Percentiles rank a stretch among this genome's conserved stretches.
Conservation (phyloP, 129 eudicot species). For the Artemisia annua region DNA sequence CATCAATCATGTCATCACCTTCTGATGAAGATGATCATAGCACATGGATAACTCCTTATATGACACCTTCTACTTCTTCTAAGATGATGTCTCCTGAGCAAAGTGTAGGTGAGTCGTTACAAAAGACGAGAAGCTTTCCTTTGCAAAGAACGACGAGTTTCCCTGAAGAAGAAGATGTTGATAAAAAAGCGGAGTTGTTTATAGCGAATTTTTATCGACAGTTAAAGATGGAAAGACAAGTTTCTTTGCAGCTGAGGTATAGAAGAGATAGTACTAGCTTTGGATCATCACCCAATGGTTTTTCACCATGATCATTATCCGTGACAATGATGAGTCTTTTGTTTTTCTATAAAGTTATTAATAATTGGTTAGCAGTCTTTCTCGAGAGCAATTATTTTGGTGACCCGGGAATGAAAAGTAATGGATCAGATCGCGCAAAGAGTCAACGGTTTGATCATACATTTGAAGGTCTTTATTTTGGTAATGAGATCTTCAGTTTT, state of each 20-base stretch:
- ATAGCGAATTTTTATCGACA: slow-evolving; percentile 69
- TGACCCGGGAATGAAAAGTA: slow-evolving; percentile 1
- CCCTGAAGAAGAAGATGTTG: slow-evolving; percentile 74
- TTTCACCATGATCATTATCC: slow-evolving; percentile 40
- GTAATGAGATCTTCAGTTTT: slow-evolving; percentile 29
- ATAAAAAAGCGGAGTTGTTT: slow-evolving; percentile 73
- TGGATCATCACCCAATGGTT: slow-evolving; percentile 32
- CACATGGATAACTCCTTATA: slow-evolving; percentile 29
- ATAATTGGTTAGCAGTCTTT: slow-evolving; percentile 16
- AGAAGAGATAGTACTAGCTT: slow-evolving; percentile 42
- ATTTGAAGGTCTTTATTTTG: slow-evolving; percentile 34
- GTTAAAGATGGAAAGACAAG: slow-evolving; percentile 68
- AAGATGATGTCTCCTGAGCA: slow-evolving; percentile 29
- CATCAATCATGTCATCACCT: slow-evolving; percentile 30
- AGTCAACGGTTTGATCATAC: slow-evolving; percentile 32
- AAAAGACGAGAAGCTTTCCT: slow-evolving; percentile 37
- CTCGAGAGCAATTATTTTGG: slow-evolving; percentile 28
- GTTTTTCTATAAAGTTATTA: background rate
- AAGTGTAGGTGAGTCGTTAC: slow-evolving; percentile 18
- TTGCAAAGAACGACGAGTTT: slow-evolving; percentile 56
- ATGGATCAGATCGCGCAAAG: slow-evolving; percentile 28
- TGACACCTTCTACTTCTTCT: slow-evolving; percentile 17
- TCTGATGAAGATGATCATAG: slow-evolving; percentile 23
- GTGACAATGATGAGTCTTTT: background rate
- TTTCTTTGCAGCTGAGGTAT: slow-evolving; percentile 77